Evolutionary conservation across 257 asterid species (phyloP).

Genomic region (Plantago elongata): DNA sequence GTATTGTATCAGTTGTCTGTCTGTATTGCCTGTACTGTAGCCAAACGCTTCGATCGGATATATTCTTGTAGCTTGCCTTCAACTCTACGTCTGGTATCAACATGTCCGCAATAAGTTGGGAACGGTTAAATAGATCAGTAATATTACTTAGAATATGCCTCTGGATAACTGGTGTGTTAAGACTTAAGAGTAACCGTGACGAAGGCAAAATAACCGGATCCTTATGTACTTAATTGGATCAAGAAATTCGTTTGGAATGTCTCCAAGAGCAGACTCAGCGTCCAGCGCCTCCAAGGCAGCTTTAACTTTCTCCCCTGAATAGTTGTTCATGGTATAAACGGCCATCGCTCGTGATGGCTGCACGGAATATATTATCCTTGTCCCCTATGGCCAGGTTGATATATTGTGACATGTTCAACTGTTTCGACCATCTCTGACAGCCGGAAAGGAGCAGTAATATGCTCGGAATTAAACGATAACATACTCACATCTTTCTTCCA

Average conservation of each 20-base stretch:
- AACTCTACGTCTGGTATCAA: conserved; percentile 7
- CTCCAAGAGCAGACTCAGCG: conserved; percentile 93
- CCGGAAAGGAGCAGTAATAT: conserved; percentile 81
- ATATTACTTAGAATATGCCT: conserved; percentile 87
- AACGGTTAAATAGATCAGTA: conserved; percentile 9
- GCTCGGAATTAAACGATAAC: conserved; percentile 89
- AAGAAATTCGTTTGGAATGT: conserved; percentile 95
- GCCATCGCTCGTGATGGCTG: conserved; percentile 88
- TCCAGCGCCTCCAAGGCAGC: conserved; percentile 86
- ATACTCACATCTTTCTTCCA: conserved; percentile 86
- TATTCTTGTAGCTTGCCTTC: too few relatives aligned
- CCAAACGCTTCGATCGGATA: too few relatives aligned
- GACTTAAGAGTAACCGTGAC: conserved; percentile 60
- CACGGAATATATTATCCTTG: conserved; percentile 56
- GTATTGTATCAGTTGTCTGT: too few relatives aligned
- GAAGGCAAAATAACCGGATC: conserved; percentile 95
- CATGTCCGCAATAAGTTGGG: conserved; percentile 3
- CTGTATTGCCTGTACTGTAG: too few relatives aligned
- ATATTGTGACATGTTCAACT: conserved; percentile 83
- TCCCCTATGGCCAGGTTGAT: conserved; percentile 88
- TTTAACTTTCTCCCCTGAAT: conserved; percentile 69
- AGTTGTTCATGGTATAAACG: conserved; percentile 89
- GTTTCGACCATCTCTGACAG: conserved; percentile 97
- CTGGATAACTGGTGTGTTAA: conserved; percentile 83
- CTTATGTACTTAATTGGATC: conserved; percentile 94